phyloP scores from a whole-genome alignment of 2,329 filamentous ascomycete species.

The Alternaria metachromatica region DNA sequence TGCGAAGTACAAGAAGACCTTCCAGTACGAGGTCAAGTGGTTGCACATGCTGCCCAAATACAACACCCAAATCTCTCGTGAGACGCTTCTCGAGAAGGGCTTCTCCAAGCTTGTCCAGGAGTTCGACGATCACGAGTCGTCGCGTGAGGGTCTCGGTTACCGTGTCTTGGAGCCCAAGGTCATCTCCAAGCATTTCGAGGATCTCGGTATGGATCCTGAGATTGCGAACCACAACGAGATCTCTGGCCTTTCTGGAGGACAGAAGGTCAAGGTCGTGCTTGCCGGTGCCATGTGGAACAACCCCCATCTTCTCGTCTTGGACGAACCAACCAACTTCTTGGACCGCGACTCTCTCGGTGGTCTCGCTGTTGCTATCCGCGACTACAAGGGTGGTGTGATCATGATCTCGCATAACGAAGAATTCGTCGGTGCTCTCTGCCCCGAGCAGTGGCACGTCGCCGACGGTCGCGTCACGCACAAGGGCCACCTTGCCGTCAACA shows the following conservation, averaged over 20 bases:
- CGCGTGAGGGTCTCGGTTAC: slow-evolving; percentile 97
- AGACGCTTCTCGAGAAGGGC: slow-evolving; percentile 84
- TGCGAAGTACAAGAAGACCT: slow-evolving; percentile 98
- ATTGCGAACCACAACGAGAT: slow-evolving; percentile 99
- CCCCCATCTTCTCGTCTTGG: slow-evolving; percentile 93
- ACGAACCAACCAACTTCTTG: slow-evolving; percentile 99
- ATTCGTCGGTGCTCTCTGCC: slow-evolving; percentile 93
- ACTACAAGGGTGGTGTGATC: slow-evolving; percentile 97
- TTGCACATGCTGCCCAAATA: slow-evolving; percentile 83
- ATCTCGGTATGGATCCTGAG: slow-evolving; percentile 93
- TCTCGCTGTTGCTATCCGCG: slow-evolving; percentile 94
- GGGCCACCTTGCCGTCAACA: slow-evolving; percentile 73
- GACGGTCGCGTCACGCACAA: slow-evolving; percentile 87
- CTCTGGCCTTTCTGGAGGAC: slow-evolving; percentile 90
- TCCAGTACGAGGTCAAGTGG: slow-evolving; percentile 99
- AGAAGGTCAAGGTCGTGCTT: slow-evolving; percentile 99
- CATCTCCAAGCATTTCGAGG: slow-evolving; percentile 98
- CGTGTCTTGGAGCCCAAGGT: slow-evolving; percentile 89
- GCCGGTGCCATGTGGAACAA: slow-evolving; percentile 99
- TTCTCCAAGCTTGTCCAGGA: slow-evolving; percentile 96
- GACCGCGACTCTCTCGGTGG: slow-evolving; percentile 97
- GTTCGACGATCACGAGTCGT: slow-evolving; percentile 98
- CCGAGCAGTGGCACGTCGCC: slow-evolving; percentile 94
- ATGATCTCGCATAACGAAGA: slow-evolving; percentile 99
- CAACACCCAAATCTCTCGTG: slow-evolving; percentile 91